phyloP scores from a whole-genome alignment of 2,329 filamentous ascomycete genomes.

The Monilinia laxa region DNA sequence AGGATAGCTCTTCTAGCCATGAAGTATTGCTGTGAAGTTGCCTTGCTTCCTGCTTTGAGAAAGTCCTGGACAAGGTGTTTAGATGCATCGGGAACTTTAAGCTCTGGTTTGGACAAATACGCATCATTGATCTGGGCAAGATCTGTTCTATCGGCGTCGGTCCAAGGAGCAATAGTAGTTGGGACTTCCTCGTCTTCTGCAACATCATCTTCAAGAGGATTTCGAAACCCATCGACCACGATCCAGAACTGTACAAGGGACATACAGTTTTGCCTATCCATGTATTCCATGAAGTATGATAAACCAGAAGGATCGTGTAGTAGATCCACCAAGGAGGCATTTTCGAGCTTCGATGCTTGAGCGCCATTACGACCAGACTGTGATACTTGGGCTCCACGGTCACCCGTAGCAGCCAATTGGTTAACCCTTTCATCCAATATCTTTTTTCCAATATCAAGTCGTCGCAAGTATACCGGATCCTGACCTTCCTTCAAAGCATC shows the following conservation, averaged over 20 bases:
- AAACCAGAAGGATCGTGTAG: slow-evolving; percentile 85
- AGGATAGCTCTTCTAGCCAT: slow-evolving; percentile 79
- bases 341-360: slow-evolving; percentile 64
- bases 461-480: slow-evolving; percentile 82
- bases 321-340: slow-evolving; percentile 78
- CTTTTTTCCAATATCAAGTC: slow-evolving; percentile 87
- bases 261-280: slow-evolving; percentile 89
- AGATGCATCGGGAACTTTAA: slow-evolving; percentile 71
- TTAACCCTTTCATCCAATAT: slow-evolving; percentile 87
- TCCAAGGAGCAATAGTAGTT: slow-evolving; percentile 67
- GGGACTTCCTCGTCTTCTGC: slow-evolving; percentile 63
- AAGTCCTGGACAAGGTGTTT: slow-evolving; percentile 73
- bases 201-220: slow-evolving; percentile 84
- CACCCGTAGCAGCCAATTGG: slow-evolving; percentile 69
- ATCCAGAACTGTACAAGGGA: slow-evolving; percentile 96
- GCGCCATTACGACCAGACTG: slow-evolving; percentile 35
- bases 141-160: slow-evolving; percentile 80
- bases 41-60: slow-evolving; percentile 71
- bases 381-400: slow-evolving; percentile 36
- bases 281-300: slow-evolving; percentile 99
- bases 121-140: slow-evolving; percentile 88
- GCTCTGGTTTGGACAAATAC: slow-evolving; percentile 78
- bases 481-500: slow-evolving; percentile 76
- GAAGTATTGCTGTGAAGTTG: slow-evolving; percentile 78
- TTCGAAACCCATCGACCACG: slow-evolving; percentile 93